Base-by-base conservation (phyloP, 306 rosid species). In the Gastrolobium villosum region DNA sequence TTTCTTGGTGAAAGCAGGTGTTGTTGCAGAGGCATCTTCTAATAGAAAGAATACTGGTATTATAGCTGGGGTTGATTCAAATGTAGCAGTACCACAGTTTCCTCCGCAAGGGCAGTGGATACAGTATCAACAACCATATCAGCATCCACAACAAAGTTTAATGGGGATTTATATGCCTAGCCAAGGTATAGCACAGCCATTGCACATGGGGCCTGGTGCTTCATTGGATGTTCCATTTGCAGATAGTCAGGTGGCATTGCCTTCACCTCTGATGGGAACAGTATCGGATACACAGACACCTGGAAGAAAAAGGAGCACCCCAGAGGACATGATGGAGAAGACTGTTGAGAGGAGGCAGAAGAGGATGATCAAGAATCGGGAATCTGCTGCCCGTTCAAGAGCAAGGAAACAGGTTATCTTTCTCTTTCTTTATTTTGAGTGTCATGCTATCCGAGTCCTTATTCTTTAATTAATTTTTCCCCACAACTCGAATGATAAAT, bases 361-460 rank as follows among this genome's bases (percentile, higher is more conserved):
- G 79, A 85, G 99, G 81, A 96, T 96, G 99, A 96, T 96, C 53
- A 96, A 96, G 86, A 96, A 96, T 74, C 86, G 99, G 61, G 99
- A 93, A 88, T 96, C 99, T 65, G 99, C 99, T 57, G 98, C 99
- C 28, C 99, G 99, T 53, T 96, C 99, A 54, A 90, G 99, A 76
- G 98, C 98, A 41, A 89, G 99, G 90, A 93, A 93, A 86, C 99
- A 96, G 96, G 99, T 96, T 41, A 44, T 53, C 55, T 70, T 71
- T 61, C 46, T 31, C 43, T 76, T 76, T 68, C 56, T 43, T 41
- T 66, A 34, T 68, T 43, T 55, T 56, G 20, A 32, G 10, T 39
- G 14, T 5, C 48, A 8, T 32, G 31, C 35, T 40, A 28, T 49
- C 10, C 7, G 56, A 37, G 43, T 4, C 35, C 52, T 66, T 46